Percentiles rank a stretch among this genome's conserved stretches.
Evolutionary conservation across 73 alveolate species (phyloP).

Genomic region (Tetrahymena malaccensis): DNA sequence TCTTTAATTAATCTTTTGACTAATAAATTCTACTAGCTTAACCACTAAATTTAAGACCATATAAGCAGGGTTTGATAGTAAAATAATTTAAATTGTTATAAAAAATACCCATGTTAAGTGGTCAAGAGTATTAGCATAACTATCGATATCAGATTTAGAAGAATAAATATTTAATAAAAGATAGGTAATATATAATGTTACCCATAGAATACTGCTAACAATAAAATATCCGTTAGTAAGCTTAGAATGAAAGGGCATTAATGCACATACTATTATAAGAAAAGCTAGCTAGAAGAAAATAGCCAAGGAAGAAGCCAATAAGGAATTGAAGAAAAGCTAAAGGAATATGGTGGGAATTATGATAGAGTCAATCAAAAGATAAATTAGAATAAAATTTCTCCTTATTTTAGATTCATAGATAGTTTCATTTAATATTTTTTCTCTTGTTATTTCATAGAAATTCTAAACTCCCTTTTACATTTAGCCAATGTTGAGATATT

Average conservation of each 20-base stretch:
- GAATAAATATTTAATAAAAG: not conserved
- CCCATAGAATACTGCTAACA: not conserved
- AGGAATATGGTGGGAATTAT: not conserved
- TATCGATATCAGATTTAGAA: not conserved
- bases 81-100: not conserved
- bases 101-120: not conserved
- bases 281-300: not conserved
- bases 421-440: not conserved
- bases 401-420: not conserved
- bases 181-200: not conserved
- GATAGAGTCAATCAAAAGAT: not conserved
- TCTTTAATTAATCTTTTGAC: not conserved
- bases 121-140: not conserved
- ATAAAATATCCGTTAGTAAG: not conserved
- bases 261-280: not conserved
- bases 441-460: not conserved
- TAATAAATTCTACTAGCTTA: not conserved
- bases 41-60: not conserved
- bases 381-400: not conserved
- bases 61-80: not conserved
- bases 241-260: not conserved
- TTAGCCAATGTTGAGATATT: not conserved
- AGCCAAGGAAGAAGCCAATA: not conserved
- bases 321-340: not conserved
- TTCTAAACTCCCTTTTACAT: not conserved